A percentile compares a stretch with the other conserved stretches of the same genome.
Conservation (phyloP, 2,329 filamentous ascomycete species). For the Rachicladosporium sp. region DNA sequence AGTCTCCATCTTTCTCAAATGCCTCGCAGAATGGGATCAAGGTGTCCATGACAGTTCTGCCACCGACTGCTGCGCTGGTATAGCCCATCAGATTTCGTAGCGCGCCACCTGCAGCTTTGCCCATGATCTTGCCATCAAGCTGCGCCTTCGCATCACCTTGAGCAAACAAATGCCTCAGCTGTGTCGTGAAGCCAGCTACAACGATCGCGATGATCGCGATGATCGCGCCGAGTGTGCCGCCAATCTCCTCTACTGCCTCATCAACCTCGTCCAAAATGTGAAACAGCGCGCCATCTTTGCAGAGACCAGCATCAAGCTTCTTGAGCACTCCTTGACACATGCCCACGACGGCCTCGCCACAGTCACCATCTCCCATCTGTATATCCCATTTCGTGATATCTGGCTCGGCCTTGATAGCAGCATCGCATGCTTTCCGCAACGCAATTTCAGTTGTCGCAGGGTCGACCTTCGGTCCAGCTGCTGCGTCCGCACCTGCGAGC, state of each 20-base stretch:
- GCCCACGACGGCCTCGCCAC: conserved; percentile 42
- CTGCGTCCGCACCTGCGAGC: conserved; percentile 27
- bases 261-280: conserved; percentile 23
- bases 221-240: conserved; percentile 27
- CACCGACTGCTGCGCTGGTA: conserved; percentile 23
- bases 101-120: conserved; percentile 24
- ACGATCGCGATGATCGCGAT: conserved; percentile 8
- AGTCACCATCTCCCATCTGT: conserved; percentile 54
- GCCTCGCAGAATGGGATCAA: conserved; percentile 27
- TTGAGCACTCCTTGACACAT: conserved; percentile 25
- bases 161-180: conserved; percentile 22
- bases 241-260: conserved; percentile 24
- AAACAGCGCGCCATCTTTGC: conserved; percentile 19
- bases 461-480: conserved; percentile 18
- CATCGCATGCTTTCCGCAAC: conserved; percentile 30
- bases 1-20: conserved; percentile 12
- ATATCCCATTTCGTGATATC: conserved; percentile 53
- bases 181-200: conserved; percentile 27
- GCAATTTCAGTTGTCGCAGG: conserved; percentile 24
- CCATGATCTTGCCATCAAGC: conserved; percentile 14
- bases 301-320: conserved; percentile 19
- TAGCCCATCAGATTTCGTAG: conserved; percentile 32
- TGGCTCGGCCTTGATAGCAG: conserved; percentile 46
- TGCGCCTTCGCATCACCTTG: conserved; percentile 10
- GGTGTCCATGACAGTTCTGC: conserved; percentile 27